Base-by-base conservation (phyloP, 768 basidiomycete species). In the Auricularia auricula-judae region DNA sequence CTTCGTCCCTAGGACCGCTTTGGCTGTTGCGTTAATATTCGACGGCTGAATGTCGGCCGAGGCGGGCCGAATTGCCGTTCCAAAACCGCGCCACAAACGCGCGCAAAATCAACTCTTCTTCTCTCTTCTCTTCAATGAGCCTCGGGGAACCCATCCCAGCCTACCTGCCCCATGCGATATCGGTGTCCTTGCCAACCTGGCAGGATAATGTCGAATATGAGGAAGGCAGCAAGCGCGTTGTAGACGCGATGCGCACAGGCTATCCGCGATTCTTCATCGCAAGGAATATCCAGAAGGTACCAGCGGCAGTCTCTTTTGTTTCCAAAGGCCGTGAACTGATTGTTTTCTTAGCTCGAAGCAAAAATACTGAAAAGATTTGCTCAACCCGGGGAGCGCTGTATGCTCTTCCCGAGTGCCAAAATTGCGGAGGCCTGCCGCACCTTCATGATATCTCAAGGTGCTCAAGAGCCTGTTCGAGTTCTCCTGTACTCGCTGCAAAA, bases 261-360 rank as follows among this genome's bases (percentile, higher is more conserved):
- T 99, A 98, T 72, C 96, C 96, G 0, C 79, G 96, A 62, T 98
- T 98, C 76, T 97, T 96, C 75, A 89, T 98, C 63, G 91, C 97
- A 73, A 76, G 84, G 35, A 87, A 81, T 67, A 93, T 97, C 51
- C 82, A 84, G 70, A 91, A 91, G 80, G 96, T 93, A 11, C 29
- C 21, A 43, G 34, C 33, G 33, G 54, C 42, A 10, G 60, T n/a
- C 11, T 63, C 58, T 56, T 10, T 58, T 33, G 65, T 53, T 18
- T 5, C 33, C 56, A 14, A 33, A 21, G 58, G 51, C 63, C 36
- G 12, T 62, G 18, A 47, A 56, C 56, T 54, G 53, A 65, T 21
- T 33, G 59, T 12, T 60, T 43, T 43, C 62, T 16, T 73, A 98
- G 94, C 88, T 98, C 66, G 89, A 88, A 0, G 66, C 72, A 1